Conservation (phyloP, 2,329 filamentous ascomycete species). For the Beauveria sp. region DNA sequence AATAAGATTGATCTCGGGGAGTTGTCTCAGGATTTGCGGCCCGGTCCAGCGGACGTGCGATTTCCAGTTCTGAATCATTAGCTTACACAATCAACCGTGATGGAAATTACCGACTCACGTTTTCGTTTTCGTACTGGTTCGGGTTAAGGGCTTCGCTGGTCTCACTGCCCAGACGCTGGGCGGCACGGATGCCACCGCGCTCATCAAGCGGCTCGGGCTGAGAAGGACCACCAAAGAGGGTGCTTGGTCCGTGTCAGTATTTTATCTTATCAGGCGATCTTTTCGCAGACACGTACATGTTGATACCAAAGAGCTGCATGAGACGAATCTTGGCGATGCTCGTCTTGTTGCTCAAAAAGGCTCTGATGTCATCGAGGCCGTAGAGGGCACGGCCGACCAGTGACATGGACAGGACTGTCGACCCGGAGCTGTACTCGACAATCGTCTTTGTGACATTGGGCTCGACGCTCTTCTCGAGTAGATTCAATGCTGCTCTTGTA, state of each 20-base stretch:
- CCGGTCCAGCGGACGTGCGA: conserved; percentile 53
- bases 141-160: conserved; percentile 41
- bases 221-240: conserved; percentile 50
- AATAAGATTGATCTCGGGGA: conserved; percentile 48
- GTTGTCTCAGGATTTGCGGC: conserved; percentile 47
- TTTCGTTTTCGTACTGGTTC: conserved; percentile 49
- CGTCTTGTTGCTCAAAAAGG: conserved; percentile 53
- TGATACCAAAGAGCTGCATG: conserved; percentile 52
- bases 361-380: conserved; percentile 42
- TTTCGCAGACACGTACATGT: conserved; percentile 29
- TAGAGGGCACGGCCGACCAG: conserved; percentile 45
- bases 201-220: conserved; percentile 48
- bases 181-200: conserved; percentile 44
- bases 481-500: conserved; percentile 37
- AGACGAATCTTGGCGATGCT: conserved; percentile 43
- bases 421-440: conserved; percentile 55
- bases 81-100: neutral
- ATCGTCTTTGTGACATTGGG: conserved; percentile 39
- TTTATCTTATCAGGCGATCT: neutral
- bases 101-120: conserved; percentile 15
- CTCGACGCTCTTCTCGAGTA: conserved; percentile 34
- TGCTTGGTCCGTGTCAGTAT: conserved; percentile 23
- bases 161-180: conserved; percentile 33
- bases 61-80: conserved; percentile 37
- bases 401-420: conserved; percentile 53